A percentile compares a stretch with the other conserved stretches of the same genome.
Evolutionary conservation across 441 rosid genomes (phyloP).

Genomic region (Iberis amara): DNA sequence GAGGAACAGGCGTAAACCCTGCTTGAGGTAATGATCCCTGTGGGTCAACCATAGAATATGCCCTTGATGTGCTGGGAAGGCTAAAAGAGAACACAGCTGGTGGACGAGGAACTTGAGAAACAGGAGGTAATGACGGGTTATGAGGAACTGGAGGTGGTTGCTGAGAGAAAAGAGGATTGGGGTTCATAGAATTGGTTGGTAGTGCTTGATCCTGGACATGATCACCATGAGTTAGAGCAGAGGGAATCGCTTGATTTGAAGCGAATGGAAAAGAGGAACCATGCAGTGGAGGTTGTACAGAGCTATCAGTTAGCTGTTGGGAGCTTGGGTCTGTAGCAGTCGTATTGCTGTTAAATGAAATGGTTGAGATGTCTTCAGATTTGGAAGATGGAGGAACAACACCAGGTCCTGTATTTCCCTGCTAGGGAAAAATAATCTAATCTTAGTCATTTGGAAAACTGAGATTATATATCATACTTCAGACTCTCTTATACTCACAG

Average conservation of each 20-base stretch:
- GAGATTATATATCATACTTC: constrained; percentile 1
- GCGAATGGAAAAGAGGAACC: constrained; percentile 36
- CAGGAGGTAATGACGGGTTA: constrained; percentile 34
- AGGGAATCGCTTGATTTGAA: constrained; percentile 36
- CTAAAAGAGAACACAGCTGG: constrained; percentile 37
- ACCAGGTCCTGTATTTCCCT: constrained; percentile 54
- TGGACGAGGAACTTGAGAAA: constrained; percentile 36
- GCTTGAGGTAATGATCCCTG: constrained; percentile 40
- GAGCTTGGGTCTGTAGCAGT: constrained; percentile 32
- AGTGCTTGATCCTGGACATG: constrained; percentile 31
- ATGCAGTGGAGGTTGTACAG: constrained; percentile 39
- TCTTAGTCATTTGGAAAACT: not conserved
- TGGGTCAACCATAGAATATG: constrained; percentile 33
- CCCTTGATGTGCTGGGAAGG: constrained; percentile 35
- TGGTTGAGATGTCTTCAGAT: constrained; percentile 37
- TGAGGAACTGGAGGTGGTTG: constrained; percentile 38
- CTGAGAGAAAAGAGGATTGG: constrained; percentile 45
- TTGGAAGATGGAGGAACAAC: constrained; percentile 28
- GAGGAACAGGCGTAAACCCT: constrained; percentile 25
- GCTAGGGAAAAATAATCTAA: constrained; percentile 1
- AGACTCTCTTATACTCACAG: constrained; percentile 52
- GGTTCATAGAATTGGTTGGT: constrained; percentile 32
- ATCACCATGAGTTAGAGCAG: constrained; percentile 36
- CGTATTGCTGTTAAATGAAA: constrained; percentile 30
- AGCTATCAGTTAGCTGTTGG: constrained; percentile 29